phyloP scores from a whole-genome alignment of 768 basidiomycete genomes.

The Russula sp. region DNA sequence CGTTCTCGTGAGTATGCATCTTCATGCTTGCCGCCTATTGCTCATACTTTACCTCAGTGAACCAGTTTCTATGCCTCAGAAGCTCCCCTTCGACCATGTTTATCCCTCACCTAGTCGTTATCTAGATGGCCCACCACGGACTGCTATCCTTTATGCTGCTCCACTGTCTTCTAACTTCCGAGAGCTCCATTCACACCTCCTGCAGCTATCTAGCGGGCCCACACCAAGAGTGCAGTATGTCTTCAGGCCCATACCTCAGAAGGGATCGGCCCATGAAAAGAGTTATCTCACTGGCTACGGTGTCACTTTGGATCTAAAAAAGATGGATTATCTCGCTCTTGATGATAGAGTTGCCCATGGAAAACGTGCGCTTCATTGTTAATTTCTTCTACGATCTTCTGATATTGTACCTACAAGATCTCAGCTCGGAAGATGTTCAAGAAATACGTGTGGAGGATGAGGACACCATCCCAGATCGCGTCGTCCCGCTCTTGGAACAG shows the following conservation, averaged over 20 bases:
- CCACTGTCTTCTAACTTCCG: conserved; percentile 60
- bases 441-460: conserved; percentile 12
- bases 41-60: conserved; percentile 20
- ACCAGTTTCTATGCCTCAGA: conserved; percentile 36
- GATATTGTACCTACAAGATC: background rate
- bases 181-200: conserved; percentile 59
- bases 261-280: conserved; percentile 21
- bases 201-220: conserved; percentile 38
- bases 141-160: conserved; percentile 74
- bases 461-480: conserved; percentile 12
- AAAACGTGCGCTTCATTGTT: conserved; percentile 17
- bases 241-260: conserved; percentile 57
- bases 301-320: conserved; percentile 88
- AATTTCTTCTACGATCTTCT: background rate
- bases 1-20: conserved; percentile 26
- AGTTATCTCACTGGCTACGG: conserved; percentile 81
- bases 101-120: conserved; percentile 43
- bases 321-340: conserved; percentile 91
- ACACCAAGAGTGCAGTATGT: conserved; percentile 60
- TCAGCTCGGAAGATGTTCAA: conserved; percentile 5
- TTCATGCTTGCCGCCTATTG: background rate
- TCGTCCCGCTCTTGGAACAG: conserved; percentile 11
- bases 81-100: conserved; percentile 75
- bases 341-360: conserved; percentile 63
- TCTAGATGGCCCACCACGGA: conserved; percentile 43